Base-by-base conservation (phyloP, 371 early-diverging fungal species). In the Smittium culicis region DNA sequence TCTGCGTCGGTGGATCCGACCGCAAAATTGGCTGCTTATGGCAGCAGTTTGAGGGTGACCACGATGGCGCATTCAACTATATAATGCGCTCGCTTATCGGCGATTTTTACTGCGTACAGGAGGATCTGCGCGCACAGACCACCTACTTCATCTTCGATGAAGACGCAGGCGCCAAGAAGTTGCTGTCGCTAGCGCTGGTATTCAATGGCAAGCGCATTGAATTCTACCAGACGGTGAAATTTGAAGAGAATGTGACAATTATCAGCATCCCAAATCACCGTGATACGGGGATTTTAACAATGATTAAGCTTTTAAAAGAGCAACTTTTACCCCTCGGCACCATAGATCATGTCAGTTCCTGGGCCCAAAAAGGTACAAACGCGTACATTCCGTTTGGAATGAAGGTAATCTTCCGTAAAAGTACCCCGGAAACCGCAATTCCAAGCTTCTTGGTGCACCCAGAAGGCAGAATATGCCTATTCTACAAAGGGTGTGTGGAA, bases 211-310 rank as follows among this genome's bases (percentile, higher is more conserved):
- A 59, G n/a, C 5, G 60, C 5, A 31, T 59, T 14, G 60, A 59
- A n/a, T 59, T 59, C n/a, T 59, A 29, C n/a, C 27, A 59, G 60
- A 59, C 5, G 14, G 60, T 59, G 5, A 59, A 59, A 31, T 59
- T 11, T 32, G 31, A 59, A 5, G 60, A 59, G n/a, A 11, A 27
- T 59, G n/a, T 59, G 5, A 59, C 60, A 11, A 59, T n/a, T 32
- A 59, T 59, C 31, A 5, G 31, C 31, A n/a, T 59, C 60, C 60
- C 60, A 59, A 59, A 59, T n/a, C 31, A 29, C 60, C 5, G 16
- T 29, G n/a, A 31, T 27, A n/a, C n/a, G 11, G 60, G n/a, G 45
- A 45, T 45, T 11, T 11, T 45, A 5, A 45, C 45, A 11, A 45
- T 45, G 45, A 45, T 45, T 11, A 20, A 45, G 11, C 5, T 45